Base-by-base conservation (phyloP, 2,329 filamentous ascomycete species). In the Aureobasidium sp. region DNA sequence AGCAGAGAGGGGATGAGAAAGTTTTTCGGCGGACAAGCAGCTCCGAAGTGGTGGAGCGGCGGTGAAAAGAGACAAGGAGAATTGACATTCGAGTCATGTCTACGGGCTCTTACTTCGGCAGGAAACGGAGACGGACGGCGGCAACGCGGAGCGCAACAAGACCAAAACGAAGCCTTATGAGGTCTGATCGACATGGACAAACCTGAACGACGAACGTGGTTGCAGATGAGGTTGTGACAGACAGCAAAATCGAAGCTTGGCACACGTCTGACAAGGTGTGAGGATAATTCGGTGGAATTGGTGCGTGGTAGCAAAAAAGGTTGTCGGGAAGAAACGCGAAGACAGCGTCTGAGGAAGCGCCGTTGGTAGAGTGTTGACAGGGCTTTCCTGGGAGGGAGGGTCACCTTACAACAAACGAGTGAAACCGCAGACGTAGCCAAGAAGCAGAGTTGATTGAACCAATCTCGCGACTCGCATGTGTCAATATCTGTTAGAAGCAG, bases 201-300 rank as follows among this genome's bases (percentile, higher is more conserved):
- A 44, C 53, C 41, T 30, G 41, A 57, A 57, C 39, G 53, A 44
- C 34, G 53, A 57, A 57, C 53, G 29, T 57, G n/a, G 53, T 57
- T 57, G 53, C 53, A 57, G 53, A 9, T 48, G 45, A 45, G 42
- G 11, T 39, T 45, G 53, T 57, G 39, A 32, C n/a, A 44, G 37
- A 57, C n/a, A 57, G 29, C 13, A 13, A 48, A 21, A 37, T 16
- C 9, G 5, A 5, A 27, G 53, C 53, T 57, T 57, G 53, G 53
- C 53, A 34, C 25, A 57, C 53, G 53, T 57, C 10, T 34, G 30
- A 32, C 3, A 29, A 30, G 27, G 15, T 32, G 11, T 29, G 27
- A n/a, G n/a, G 11, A 57, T 15, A 36, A n/a, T 27, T 57, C n/a
- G 53, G 34, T 29, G 39, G 3, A 32, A 45, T 15, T 16, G 53